phyloP scores from a whole-genome alignment of 176 grass and related monocot genomes.

The Oryza meyeriana region DNA sequence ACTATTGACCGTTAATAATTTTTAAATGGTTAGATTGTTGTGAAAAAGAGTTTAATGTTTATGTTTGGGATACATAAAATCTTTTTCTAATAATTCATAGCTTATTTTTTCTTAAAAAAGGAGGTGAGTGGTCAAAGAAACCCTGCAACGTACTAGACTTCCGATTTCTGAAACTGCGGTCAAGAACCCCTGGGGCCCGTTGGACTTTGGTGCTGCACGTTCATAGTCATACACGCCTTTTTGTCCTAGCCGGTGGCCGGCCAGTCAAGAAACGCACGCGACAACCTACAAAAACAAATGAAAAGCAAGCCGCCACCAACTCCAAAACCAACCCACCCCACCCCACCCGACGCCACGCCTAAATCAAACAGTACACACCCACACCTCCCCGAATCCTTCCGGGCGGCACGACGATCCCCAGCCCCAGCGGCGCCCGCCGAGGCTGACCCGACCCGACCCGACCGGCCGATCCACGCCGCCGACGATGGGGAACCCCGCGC shows the following conservation, averaged over 20 bases:
- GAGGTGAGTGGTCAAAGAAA: no score
- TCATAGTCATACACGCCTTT: background rate
- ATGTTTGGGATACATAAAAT: no score
- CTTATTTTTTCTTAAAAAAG: no score
- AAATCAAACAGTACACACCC: background rate
- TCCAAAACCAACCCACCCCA: background rate
- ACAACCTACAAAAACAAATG: background rate
- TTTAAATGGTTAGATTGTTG: no score
- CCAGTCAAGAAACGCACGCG: background rate
- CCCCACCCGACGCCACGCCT: background rate
- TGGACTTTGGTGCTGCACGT: background rate
- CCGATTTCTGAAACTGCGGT: no score
- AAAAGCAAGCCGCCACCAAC: background rate
- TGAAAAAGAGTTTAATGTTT: no score
- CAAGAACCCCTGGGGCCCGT: no score
- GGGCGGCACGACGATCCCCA: conserved; percentile 10
- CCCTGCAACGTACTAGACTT: no score
- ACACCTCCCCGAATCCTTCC: background rate
- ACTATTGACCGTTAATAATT: no score
- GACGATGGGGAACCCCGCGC: conserved; percentile 22
- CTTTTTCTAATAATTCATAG: no score
- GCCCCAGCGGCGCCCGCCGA: conserved; percentile 32
- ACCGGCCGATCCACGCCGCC: background rate
- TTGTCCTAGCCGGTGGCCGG: background rate
- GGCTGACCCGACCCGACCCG: background rate